Evolutionary conservation across 495 filamentous ascomycete species (phyloP), one percentile per base, ranked within the genome.

Genomic region (Neurospora sp.): DNA sequence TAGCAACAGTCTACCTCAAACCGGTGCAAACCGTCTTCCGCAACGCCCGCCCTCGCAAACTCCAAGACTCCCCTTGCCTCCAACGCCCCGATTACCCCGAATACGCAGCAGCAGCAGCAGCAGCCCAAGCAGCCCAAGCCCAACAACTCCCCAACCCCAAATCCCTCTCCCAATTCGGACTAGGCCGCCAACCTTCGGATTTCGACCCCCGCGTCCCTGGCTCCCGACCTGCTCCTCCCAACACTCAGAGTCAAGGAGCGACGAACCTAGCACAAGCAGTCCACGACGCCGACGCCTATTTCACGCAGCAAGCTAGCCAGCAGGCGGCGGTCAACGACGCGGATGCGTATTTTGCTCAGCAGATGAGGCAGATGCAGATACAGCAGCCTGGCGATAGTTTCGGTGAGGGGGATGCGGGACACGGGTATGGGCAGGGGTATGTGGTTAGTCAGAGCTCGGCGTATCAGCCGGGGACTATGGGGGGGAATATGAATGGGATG

Each of bases 1-100:
- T 99, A 27, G 94, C 96, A 2, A 98, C 95, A 14, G 96, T 99
- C n/a, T 99, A 99, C 83, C 96, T 98, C 87, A 98, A 97, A 83
- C 94, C 94, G 18, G 93, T 96, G 44, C 93, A 96, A 84, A 94
- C 94, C 6, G 98, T 99, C 84, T 91, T 98, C 72, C 96, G 96
- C 76, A 93, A 97, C 79, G 96, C 96, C 73, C 90, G 95, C 38
- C 54, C 54, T 7, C 23, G 54, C 14, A 88, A 90, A 27, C 86
- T 98, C 3, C 83, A 88, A 46, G 93, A 95, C 46, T 92, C 89
- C 10, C 96, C 96, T 0, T 94, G 94, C 0, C 85, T 99, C 44
- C 96, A 97, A 82, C 89, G 89, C 74, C 83, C 90, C 66, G 81
- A 80, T 16, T 78, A 90, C 3, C 87, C 71, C 9, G 39, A 31